Percentiles rank a stretch among this genome's conserved stretches.
Evolutionary conservation across 2,329 filamentous ascomycete species (phyloP).

Genomic region (Epichloe typhina): DNA sequence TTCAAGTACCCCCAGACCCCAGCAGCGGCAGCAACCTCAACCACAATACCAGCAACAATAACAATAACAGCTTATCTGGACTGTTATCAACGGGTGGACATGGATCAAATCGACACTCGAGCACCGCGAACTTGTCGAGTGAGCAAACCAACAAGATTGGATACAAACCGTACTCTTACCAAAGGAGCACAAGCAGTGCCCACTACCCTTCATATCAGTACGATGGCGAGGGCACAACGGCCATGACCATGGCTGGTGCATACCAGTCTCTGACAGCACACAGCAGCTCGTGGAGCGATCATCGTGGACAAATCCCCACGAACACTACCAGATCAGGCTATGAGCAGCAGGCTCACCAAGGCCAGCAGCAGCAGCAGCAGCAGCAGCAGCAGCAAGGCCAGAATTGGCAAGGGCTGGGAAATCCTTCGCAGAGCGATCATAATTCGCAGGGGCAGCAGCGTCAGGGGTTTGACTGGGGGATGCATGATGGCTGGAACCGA

Average conservation of each 20-base stretch:
- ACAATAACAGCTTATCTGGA: not conserved
- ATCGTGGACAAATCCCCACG: not conserved
- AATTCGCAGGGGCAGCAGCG: not conserved
- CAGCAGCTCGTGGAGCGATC: not conserved
- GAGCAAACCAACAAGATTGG: conserved; percentile 10
- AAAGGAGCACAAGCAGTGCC: conserved; percentile 5
- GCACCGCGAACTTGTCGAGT: conserved; percentile 4
- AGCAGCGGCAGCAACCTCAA: not conserved
- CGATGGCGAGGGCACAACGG: not conserved
- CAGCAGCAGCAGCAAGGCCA: conserved; percentile 2
- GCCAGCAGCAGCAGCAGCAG: not conserved
- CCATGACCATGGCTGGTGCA: not conserved
- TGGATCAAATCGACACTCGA: conserved; percentile 3
- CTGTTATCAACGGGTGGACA: not conserved
- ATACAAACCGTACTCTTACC: conserved; percentile 22
- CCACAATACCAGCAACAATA: not conserved
- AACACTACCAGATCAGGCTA: not conserved
- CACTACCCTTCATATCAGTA: not conserved
- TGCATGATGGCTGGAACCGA: conserved; percentile 4
- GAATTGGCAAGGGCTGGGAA: not conserved
- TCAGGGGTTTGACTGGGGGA: conserved; percentile 4
- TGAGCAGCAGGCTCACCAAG: not conserved
- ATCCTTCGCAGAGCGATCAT: not conserved
- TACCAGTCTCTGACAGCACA: not conserved
- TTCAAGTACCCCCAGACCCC: conserved; percentile 3